phyloP scores from a whole-genome alignment of 2,329 filamentous ascomycete species.

The Clathrospora elynae region DNA sequence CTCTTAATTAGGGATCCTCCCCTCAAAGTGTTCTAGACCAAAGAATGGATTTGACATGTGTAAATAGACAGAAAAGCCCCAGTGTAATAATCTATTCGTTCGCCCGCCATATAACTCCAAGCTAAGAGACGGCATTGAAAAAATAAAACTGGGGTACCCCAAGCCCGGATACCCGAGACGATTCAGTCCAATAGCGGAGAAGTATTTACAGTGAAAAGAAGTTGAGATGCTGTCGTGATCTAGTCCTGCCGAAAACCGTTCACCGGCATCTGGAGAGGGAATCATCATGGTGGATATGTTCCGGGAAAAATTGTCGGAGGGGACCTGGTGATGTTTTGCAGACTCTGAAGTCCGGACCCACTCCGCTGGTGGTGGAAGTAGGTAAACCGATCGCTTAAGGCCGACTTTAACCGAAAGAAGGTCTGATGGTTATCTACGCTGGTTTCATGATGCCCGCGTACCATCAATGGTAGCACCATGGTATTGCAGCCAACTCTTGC shows the following conservation, averaged over 20 bases:
- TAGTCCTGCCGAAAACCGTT: too few relatives aligned
- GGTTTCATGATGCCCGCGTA: neutral
- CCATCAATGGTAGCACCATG: neutral
- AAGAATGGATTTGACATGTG: constrained; percentile 3
- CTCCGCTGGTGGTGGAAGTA: constrained; percentile 17
- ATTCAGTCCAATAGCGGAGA: constrained; percentile 16
- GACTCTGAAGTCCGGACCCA: constrained; percentile 22
- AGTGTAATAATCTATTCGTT: constrained; percentile 6
- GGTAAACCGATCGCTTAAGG: constrained; percentile 20
- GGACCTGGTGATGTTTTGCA: constrained; percentile 12
- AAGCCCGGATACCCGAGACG: too few relatives aligned
- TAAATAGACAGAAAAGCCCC: constrained; percentile 2
- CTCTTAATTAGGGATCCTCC: neutral
- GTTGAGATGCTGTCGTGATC: too few relatives aligned
- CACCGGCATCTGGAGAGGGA: too few relatives aligned
- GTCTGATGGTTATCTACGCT: constrained; percentile 1
- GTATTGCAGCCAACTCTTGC: neutral
- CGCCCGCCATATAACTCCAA: constrained; percentile 16
- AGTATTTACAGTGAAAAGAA: constrained; percentile 16
- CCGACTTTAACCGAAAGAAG: constrained; percentile 24
- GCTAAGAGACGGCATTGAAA: constrained; percentile 11
- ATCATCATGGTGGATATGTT: neutral
- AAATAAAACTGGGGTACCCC: constrained; percentile 1
- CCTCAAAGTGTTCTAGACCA: constrained; percentile 1
- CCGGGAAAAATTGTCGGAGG: too few relatives aligned